A percentile compares a stretch with the other conserved stretches of the same genome.
Conservation (phyloP, 805 yeast species). For the Metschnikowia peoriensis region DNA sequence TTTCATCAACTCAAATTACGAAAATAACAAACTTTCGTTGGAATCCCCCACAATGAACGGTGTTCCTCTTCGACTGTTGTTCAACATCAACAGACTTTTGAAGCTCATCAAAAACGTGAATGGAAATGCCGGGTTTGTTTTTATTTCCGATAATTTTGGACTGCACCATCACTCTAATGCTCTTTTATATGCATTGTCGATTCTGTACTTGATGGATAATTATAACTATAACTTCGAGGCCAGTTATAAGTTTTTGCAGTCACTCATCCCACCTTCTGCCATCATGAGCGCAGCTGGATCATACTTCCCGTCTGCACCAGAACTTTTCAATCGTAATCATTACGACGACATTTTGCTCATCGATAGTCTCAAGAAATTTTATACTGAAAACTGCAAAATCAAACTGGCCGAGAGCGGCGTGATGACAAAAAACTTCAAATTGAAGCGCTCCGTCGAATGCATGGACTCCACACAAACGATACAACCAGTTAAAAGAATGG, state of each 20-base stretch:
- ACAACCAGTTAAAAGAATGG: conserved; percentile 9
- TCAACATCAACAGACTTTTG: conserved; percentile 35
- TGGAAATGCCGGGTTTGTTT: conserved; percentile 27
- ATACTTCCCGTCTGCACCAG: not conserved
- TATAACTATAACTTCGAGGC: conserved; percentile 35
- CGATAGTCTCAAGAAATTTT: conserved; percentile 40
- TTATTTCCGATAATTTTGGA: conserved; percentile 33
- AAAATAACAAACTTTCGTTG: conserved; percentile 20
- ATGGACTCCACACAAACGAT: conserved; percentile 3
- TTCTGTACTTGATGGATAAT: conserved; percentile 40
- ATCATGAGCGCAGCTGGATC: not conserved
- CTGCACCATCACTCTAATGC: conserved; percentile 25
- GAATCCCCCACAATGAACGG: conserved; percentile 39
- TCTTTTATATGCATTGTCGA: conserved; percentile 24
- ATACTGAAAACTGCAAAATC: conserved; percentile 30
- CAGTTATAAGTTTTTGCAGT: conserved; percentile 25
- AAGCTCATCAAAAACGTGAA: conserved; percentile 35
- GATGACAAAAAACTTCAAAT: conserved; percentile 27
- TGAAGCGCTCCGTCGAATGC: conserved; percentile 23
- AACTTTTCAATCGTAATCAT: conserved; percentile 26
- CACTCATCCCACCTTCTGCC: conserved; percentile 13
- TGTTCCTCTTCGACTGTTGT: conserved; percentile 34
- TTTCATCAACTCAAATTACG: conserved; percentile 28
- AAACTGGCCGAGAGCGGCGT: conserved; percentile 27
- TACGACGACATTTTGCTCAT: conserved; percentile 40